Base-by-base conservation (phyloP, 192 early-diverging fungal species). In the Geranomyces variabilis region DNA sequence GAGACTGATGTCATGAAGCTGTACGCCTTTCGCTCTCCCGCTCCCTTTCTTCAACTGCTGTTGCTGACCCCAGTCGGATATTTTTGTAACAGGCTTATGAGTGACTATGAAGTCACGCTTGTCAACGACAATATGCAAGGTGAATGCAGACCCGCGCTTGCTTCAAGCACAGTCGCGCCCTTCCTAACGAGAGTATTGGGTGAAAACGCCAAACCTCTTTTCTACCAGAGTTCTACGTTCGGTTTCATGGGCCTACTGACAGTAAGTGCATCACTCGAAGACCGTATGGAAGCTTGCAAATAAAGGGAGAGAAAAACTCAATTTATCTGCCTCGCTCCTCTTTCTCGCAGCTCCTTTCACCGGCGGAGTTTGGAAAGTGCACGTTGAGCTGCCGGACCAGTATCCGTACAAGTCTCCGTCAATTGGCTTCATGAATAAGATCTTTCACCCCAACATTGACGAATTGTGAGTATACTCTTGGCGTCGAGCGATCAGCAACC, bases 381-480 rank as follows among this genome's bases (percentile, higher is more conserved):
- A 95, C 76, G 97, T 99, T 15, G 97, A 99, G 79, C 86, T 99
- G 24, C 97, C 96, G 7, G 97, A 99, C 82, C 94, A 98, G 74
- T 99, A 99, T 71, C 97, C 97, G 12, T 99, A 95, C 88, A 96
- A 96, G 83, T 96, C 94, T 29, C 97, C 96, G 17, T 96, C 95
- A 51, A 99, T 99, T 66, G 97, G 97, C 12, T 99, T 99, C 76
- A 93, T 94, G 85, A 99, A 99, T 89, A 96, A 92, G 79, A 98
- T 67, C 69, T 99, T 96, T 79, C 97, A 99, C 73, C 97, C 97
- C 15, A 99, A 99, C 80, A 99, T 99, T 62, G 97, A 99, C 81
- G 97, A 99, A 79, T 85, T 96, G 86, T 94, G 75, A 81, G 86
- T 83, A n/a, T n/a, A n/a, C n/a, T n/a, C n/a, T n/a, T n/a, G 36